Percentiles rank a stretch among this genome's conserved stretches.
Conservation (phyloP, 805 yeast species). For the Cyberlindnera nakhonratchasimensis region DNA sequence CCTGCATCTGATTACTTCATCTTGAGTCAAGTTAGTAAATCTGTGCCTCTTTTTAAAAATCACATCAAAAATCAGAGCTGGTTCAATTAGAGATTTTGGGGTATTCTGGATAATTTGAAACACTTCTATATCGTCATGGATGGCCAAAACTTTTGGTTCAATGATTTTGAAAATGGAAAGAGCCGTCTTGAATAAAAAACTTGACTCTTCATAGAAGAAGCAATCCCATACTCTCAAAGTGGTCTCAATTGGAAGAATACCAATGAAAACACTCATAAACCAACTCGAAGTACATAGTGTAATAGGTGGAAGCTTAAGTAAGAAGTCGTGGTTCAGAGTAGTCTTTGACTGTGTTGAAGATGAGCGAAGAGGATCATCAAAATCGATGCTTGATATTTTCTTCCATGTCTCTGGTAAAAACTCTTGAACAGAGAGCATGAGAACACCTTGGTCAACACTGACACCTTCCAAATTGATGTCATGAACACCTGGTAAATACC, state of each 20-base stretch:
- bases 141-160: constrained; percentile 54
- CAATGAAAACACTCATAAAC: constrained; percentile 97
- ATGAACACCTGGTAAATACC: constrained; percentile 87
- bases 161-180: constrained; percentile 74
- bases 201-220: constrained; percentile 87
- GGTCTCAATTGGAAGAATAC: constrained; percentile 83
- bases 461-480: constrained; percentile 90
- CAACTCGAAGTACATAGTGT: constrained; percentile 93
- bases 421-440: constrained; percentile 82
- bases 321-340: constrained; percentile 41
- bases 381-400: constrained; percentile 35
- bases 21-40: constrained; percentile 74
- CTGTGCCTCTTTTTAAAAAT: constrained; percentile 74
- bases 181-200: constrained; percentile 77
- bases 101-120: constrained; percentile 83
- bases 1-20: constrained; percentile 74
- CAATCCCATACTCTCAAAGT: constrained; percentile 93
- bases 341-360: constrained; percentile 13
- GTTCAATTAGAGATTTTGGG: constrained; percentile 71
- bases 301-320: constrained; percentile 80
- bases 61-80: constrained; percentile 62
- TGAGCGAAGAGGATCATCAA: constrained; percentile 33
- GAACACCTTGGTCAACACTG: constrained; percentile 89
- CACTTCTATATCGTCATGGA: constrained; percentile 54
- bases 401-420: constrained; percentile 81